Percentiles rank a stretch among this genome's conserved stretches.
phyloP scores from a whole-genome alignment of 306 rosid species.

The Castanopsis chinensis region DNA sequence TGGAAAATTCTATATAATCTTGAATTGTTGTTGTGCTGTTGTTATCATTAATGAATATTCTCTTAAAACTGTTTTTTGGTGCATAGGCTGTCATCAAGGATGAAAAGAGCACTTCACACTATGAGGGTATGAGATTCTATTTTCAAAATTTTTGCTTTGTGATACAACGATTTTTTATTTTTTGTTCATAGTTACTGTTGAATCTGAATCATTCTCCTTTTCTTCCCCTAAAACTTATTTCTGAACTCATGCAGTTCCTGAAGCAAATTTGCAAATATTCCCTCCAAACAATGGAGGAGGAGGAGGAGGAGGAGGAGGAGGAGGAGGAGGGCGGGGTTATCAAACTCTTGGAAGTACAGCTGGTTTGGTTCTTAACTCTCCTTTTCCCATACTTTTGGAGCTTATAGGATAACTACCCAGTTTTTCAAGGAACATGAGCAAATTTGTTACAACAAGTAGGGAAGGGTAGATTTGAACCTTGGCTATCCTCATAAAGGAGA shows the following conservation, averaged over 20 bases:
- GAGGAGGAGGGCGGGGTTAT: constrained; percentile 58
- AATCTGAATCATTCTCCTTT: not conserved
- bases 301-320: constrained; percentile 51
- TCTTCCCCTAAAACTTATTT: constrained; percentile 1
- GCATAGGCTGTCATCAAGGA: constrained; percentile 65
- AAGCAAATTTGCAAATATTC: constrained; percentile 75
- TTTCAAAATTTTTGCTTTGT: not conserved
- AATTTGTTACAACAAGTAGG: not conserved
- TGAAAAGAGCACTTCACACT: constrained; percentile 41
- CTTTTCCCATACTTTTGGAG: not conserved
- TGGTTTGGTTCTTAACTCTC: constrained; percentile 36
- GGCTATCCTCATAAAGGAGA: too few species aligned
- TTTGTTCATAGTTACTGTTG: not conserved
- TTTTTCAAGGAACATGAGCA: not conserved
- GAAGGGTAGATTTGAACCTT: too few species aligned
- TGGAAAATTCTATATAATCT: not conserved
- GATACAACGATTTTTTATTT: not conserved
- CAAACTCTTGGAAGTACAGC: constrained; percentile 67
- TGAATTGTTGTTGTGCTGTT: not conserved
- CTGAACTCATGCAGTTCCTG: constrained; percentile 46
- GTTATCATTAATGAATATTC: not conserved
- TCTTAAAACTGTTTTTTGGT: not conserved
- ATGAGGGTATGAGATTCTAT: constrained; percentile 55
- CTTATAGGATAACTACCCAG: not conserved
- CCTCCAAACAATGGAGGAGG: constrained; percentile 70